Percentiles rank a stretch among this genome's conserved stretches.
phyloP scores from a whole-genome alignment of 1,284 basidiomycete species.

The Boletus hoseneyae region DNA sequence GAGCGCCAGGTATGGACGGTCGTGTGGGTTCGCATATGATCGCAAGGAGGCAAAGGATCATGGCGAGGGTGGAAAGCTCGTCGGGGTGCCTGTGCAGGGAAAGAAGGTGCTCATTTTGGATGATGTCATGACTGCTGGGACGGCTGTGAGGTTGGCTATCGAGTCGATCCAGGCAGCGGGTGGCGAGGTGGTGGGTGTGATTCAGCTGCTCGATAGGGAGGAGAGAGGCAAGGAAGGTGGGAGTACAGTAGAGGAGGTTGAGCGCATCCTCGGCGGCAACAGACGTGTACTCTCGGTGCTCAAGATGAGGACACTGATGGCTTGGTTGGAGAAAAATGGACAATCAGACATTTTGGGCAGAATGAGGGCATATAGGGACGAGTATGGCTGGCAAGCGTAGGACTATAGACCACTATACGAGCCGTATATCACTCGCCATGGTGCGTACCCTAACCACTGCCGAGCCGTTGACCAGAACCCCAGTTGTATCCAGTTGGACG shows the following conservation, averaged over 20 bases:
- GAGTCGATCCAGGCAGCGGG: slow-evolving; percentile 65
- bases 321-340: slow-evolving; percentile 73
- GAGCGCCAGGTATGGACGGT: slow-evolving; percentile 59
- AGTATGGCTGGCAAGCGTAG: slow-evolving; percentile 67
- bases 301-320: slow-evolving; percentile 83
- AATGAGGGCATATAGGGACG: slow-evolving; percentile 80
- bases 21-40: slow-evolving; percentile 88
- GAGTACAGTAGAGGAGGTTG: slow-evolving; percentile 85
- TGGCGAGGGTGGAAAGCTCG: slow-evolving; percentile 93
- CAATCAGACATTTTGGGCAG: slow-evolving; percentile 62
- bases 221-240: slow-evolving; percentile 73
- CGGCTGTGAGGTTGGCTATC: slow-evolving; percentile 83
- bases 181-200: slow-evolving; percentile 85
- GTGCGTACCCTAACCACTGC: slow-evolving; percentile 16
- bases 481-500: slow-evolving; percentile 36
- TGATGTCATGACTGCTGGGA: slow-evolving; percentile 96
- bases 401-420: not conserved
- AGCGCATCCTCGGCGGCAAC: slow-evolving; percentile 63
- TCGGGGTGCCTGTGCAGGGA: slow-evolving; percentile 81
- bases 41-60: slow-evolving; percentile 96
- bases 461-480: slow-evolving; percentile 43
- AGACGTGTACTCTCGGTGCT: slow-evolving; percentile 75
- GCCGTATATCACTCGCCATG: too few relatives aligned
- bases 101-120: slow-evolving; percentile 87
- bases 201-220: slow-evolving; percentile 88